These are phyloP conservation scores for Cardiospermum halicacabum DNA, from an alignment of 345 rosid genomes.

Conservation along the genomic window DNA sequence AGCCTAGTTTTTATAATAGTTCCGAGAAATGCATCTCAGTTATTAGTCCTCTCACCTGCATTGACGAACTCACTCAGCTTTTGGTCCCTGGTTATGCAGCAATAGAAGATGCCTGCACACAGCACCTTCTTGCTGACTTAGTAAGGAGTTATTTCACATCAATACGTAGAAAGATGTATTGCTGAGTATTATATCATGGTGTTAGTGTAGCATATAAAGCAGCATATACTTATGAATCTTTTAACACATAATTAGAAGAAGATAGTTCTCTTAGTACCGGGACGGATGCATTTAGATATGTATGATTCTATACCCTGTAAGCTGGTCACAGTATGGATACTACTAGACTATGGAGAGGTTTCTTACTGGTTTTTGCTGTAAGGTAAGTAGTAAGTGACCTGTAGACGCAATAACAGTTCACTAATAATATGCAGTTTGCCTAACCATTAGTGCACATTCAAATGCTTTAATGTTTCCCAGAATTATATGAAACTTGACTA, in stretches of 20 bases:
- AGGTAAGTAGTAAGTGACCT: not conserved
- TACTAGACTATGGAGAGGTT: not conserved
- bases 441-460: not conserved
- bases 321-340: not conserved
- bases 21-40: constrained; percentile 4
- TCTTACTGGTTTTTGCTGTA: not conserved
- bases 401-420: not conserved
- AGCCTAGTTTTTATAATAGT: no score
- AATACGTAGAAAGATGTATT: not conserved
- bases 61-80: not conserved
- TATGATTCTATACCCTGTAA: not conserved
- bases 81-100: constrained; percentile 8
- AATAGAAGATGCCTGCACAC: not conserved
- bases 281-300: no score
- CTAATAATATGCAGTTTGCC: not conserved
- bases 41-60: not conserved
- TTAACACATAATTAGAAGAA: no score
- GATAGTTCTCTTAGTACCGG: no score
- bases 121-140: constrained; percentile 1
- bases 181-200: not conserved
- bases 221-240: no score
- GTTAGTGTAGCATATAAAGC: not conserved
- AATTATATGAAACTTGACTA: not conserved
- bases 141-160: not conserved
- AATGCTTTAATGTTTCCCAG: not conserved